Evolutionary conservation across 2,329 filamentous ascomycete species (phyloP).

Genomic region (Ophiostoma triangulosporum): DNA sequence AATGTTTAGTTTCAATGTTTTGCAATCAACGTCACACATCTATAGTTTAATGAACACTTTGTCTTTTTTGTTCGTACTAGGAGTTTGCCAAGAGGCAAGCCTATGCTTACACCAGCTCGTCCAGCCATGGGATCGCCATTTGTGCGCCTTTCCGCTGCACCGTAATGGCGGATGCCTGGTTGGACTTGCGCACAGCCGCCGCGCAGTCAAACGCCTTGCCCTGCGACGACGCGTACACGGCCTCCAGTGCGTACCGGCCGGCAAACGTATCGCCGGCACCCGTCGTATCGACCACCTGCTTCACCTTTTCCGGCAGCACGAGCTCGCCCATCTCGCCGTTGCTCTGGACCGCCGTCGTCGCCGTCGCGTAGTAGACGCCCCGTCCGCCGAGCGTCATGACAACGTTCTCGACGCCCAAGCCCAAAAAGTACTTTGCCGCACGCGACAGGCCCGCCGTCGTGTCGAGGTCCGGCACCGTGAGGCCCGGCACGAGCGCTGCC

Average conservation of each 20-base stretch:
- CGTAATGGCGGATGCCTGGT: slow-evolving; percentile 49
- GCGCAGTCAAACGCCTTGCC: slow-evolving; percentile 36
- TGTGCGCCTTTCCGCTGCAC: slow-evolving; percentile 53
- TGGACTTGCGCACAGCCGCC: slow-evolving; percentile 46
- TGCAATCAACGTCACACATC: neutral
- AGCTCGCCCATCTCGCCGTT: slow-evolving; percentile 27
- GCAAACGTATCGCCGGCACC: slow-evolving; percentile 92
- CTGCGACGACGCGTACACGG: slow-evolving; percentile 34
- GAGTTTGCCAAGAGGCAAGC: too few relatives aligned
- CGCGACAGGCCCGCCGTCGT: slow-evolving; percentile 20
- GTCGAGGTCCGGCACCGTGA: slow-evolving; percentile 21
- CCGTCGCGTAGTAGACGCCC: slow-evolving; percentile 56
- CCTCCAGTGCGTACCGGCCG: slow-evolving; percentile 67
- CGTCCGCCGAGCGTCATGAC: slow-evolving; percentile 74
- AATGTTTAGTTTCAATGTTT: neutral
- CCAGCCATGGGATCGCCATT: slow-evolving; percentile 51
- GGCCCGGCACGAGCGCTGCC: slow-evolving; percentile 43
- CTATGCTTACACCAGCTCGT: slow-evolving; percentile 25
- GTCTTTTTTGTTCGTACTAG: neutral
- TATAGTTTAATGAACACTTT: too few relatives aligned
- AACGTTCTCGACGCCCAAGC: slow-evolving; percentile 57
- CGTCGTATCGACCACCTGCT: slow-evolving; percentile 78
- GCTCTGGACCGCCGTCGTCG: slow-evolving; percentile 19
- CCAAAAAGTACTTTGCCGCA: slow-evolving; percentile 40
- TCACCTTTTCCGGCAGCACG: slow-evolving; percentile 48